Evolutionary conservation across 192 early-diverging fungal species (phyloP), one percentile per base, ranked within the genome.

Genomic region (Umbelopsis vinacea): DNA sequence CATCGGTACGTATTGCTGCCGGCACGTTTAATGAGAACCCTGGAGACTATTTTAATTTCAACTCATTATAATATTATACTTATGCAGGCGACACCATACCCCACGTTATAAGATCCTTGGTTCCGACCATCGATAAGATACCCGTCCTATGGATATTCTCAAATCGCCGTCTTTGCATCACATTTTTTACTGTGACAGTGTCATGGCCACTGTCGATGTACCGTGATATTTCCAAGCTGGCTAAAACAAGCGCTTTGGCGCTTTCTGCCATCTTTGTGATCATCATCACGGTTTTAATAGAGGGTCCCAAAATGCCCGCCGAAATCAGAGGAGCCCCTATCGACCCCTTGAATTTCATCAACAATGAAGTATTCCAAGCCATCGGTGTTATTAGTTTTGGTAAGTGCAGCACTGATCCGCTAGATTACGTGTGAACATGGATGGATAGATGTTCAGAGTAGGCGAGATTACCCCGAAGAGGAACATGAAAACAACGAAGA

Each of bases 301-400:
- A 95, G 63, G 93, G 88, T 8, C 89, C 91, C 10, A 76, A 79
- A 57, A 86, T 87, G 40, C 78, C 88, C 6, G 22, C 71, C 7
- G 77, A 86, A 35, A 76, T 88, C 54, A 76, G 85, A 66, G 91
- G 88, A n/a, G 76, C 80, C 1, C 43, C 68, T 0, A 71, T 72
- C 21, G 72, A 53, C 26, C 81, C 53, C 2, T 87, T 71, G 76
- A 70, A 72, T 17, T 82, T 87, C 52, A 67, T 78, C 3, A 74
- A 80, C 50, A 78, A 84, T 24, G 89, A 86, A 24, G 69, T 91
- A n/a, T 90, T 92, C 69, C 91, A 93, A 69, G 91, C 93, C 0
- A 91, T 97, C 46, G 94, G 93, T 2, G 93, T 97, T 3, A 95
- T 97, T 12, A 94, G 93, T 71, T 97, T 97, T 84, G 95, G 88